Base-by-base conservation (phyloP, 2,329 filamentous ascomycete genomes). In the Cladosporium cucumerinum region DNA sequence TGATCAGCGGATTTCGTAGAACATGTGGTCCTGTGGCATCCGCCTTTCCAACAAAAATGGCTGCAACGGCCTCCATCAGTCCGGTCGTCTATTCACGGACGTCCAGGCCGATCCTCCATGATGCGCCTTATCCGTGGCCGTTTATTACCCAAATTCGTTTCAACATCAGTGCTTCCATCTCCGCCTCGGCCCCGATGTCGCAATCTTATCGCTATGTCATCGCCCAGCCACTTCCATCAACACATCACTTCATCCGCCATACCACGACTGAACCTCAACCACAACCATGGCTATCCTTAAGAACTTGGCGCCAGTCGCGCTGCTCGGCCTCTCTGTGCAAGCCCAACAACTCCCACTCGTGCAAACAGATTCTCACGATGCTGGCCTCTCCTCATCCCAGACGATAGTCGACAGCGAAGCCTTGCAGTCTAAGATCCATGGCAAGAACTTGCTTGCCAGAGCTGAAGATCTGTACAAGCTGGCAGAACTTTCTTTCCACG, bases 401-500 rank as follows among this genome's bases (percentile, higher is more conserved):
- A 61, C 55, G 66, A n/a, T 73, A 28, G 69, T 73, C 54, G 68
- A 72, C 43, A 70, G 63, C 46, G 67, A 85, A 72, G 76, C 78
- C 16, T 80, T 90, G 2, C 85, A 90, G 75, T 78, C 77, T 18
- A 79, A 78, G 66, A 88, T 92, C 76, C 80, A 78, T 21, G 75
- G 78, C 48, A 78, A 84, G 21, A 85, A 83, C 26, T 83, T 92
- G 7, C 76, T 88, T 49, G 75, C 79, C 5, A 85, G 87, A 23
- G 86, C 89, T 5, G 79, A 87, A 70, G 75, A 85, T 48, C 82
- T 92, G 10, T 90, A 84, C 70, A 78, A 84, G 60, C 84, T 90
- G 63, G 88, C 89, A 0, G 80, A 87, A 74, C 78, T 82, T 61
- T 82, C 83, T 12, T 78, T 84, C 66, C 79, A 82, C 1, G 86